Base-by-base conservation (phyloP, 2,329 filamentous ascomycete genomes). In the Clonostachys rhizophaga region DNA sequence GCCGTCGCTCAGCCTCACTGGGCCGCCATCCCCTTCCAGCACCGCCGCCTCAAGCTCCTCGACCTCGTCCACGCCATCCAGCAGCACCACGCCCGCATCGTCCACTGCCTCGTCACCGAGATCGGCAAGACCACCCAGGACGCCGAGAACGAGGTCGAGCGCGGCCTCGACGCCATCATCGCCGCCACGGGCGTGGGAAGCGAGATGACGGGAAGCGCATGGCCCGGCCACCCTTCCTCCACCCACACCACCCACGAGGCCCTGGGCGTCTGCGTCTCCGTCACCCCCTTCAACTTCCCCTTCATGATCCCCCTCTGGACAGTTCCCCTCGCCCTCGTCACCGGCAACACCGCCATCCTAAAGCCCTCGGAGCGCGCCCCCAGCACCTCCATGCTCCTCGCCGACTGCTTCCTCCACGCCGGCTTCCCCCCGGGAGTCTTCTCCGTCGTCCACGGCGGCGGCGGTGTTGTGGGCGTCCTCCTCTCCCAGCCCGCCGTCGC, bases 271-370 rank as follows among this genome's bases (percentile, higher is more conserved):
- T 82, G 86, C 34, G 86, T 86, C 36, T 84, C 86, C 17, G 90
- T 90, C 49, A 90, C 86, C 69, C 86, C 86, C 1, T 90, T 90
- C 63, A 90, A 91, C 71, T 91, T 91, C 68, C 87, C 87, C 20
- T 87, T 87, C 52, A 91, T 91, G 87, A 91, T 91, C 60, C 87
- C 87, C 1, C 72, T 91, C 18, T 91, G 87, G 87, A 88, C 79
- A 49, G 87, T 91, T 48, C 87, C 87, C 8, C 83, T 91, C 54
- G 87, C 87, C 34, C 86, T 86, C 5, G 79, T 90, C 17, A 88
- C 85, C 5, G 87, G 87, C 47, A 91, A 91, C 71, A 89, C 86
- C 12, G 72, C 89, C 47, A 78, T 91, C 52, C 72, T 91, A 56
- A 91, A 91, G 74, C 87, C 87, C 2, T 91, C 87, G 1, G 87